phyloP scores from a whole-genome alignment of 805 yeast species.

The Nakazawaea siamensis region DNA sequence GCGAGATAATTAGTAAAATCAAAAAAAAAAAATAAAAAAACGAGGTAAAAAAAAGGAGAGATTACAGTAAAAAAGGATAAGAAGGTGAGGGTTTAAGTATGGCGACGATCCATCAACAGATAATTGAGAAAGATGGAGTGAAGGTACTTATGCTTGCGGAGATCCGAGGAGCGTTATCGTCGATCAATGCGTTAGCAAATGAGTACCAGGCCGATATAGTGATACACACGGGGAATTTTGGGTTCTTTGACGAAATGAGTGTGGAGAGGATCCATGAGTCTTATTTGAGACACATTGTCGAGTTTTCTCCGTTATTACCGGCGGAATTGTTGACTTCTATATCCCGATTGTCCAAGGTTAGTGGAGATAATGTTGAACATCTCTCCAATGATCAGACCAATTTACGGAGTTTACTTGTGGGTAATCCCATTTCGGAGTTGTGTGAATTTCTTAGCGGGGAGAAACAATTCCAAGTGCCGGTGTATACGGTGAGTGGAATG shows the following conservation, averaged over 20 bases:
- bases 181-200: slow-evolving; percentile 40
- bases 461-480: slow-evolving; percentile 43
- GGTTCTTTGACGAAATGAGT: slow-evolving; percentile 58
- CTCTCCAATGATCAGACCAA: slow-evolving; percentile 27
- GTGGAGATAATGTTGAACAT: slow-evolving; percentile 31
- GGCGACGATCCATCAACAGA: slow-evolving; percentile 10
- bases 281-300: slow-evolving; percentile 57
- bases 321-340: slow-evolving; percentile 39
- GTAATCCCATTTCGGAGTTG: slow-evolving; percentile 41
- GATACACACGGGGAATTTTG: slow-evolving; percentile 74
- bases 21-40: slow-evolving; percentile 1
- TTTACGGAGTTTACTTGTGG: slow-evolving; percentile 25
- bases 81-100: neutral
- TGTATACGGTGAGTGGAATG: slow-evolving; percentile 72
- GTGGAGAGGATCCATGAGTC: slow-evolving; percentile 46
- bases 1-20: no score
- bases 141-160: slow-evolving; percentile 46
- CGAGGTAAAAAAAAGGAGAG: neutral
- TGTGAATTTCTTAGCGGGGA: slow-evolving; percentile 37
- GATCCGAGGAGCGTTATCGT: slow-evolving; percentile 43
- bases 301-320: slow-evolving; percentile 53
- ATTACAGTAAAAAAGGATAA: no score
- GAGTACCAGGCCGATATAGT: slow-evolving; percentile 40
- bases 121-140: slow-evolving; percentile 21
- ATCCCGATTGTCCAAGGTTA: slow-evolving; percentile 40